Conservation (phyloP, 2,329 filamentous ascomycete genomes). For the Tolypocladium pustulatum region DNA sequence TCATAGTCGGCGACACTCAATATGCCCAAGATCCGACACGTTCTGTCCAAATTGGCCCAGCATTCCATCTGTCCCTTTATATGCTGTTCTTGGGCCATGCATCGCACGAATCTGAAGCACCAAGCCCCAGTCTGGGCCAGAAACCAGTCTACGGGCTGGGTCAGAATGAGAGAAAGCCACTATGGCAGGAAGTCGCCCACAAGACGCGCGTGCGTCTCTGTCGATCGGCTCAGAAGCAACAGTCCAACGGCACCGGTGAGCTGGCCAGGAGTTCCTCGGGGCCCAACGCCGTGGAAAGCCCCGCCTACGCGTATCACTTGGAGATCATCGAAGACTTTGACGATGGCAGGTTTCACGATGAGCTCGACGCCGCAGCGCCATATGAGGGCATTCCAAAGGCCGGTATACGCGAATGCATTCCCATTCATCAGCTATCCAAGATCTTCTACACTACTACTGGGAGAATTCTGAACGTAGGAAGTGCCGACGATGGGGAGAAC, state of each 20-base stretch:
- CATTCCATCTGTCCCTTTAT: slow-evolving; percentile 80
- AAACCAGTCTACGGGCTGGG: slow-evolving; percentile 16
- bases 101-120: slow-evolving; percentile 12
- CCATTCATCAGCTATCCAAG: slow-evolving; percentile 59
- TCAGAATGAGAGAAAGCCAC: slow-evolving; percentile 46
- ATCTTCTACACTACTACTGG: slow-evolving; percentile 91
- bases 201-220: slow-evolving; percentile 78
- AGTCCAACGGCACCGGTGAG: slow-evolving; percentile 1
- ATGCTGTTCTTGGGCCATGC: slow-evolving; percentile 87
- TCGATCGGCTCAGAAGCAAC: slow-evolving; percentile 42
- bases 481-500: slow-evolving; percentile 35
- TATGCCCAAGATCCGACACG: slow-evolving; percentile 55
- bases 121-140: not conserved
- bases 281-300: not conserved
- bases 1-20: slow-evolving; percentile 77
- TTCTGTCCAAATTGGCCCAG: slow-evolving; percentile 74
- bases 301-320: slow-evolving; percentile 64
- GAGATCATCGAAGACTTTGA: slow-evolving; percentile 73
- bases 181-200: slow-evolving; percentile 95
- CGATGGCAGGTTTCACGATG: slow-evolving; percentile 42
- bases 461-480: slow-evolving; percentile 71
- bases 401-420: slow-evolving; percentile 43
- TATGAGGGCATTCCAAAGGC: slow-evolving; percentile 31
- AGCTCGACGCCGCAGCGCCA: slow-evolving; percentile 18
- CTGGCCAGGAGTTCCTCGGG: not conserved